Percentiles rank a stretch among this genome's conserved stretches.
Evolutionary conservation across 2,329 filamentous ascomycete genomes (phyloP).

Genomic region (Trichoderma hamatum): DNA sequence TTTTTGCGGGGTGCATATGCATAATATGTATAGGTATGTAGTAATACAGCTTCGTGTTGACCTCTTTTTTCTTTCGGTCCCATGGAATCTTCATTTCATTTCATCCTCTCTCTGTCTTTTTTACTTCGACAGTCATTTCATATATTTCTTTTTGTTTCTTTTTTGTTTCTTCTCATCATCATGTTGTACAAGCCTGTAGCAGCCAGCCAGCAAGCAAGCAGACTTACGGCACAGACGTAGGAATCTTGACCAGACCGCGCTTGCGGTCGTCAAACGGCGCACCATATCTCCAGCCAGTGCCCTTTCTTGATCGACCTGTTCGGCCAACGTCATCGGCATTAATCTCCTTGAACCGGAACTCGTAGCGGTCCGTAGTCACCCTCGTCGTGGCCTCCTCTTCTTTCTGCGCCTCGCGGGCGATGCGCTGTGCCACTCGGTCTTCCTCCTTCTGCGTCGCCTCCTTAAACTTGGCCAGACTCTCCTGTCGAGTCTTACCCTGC

Average conservation of each 20-base stretch:
- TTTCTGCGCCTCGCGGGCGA: conserved; percentile 39
- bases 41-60: conserved; percentile 8
- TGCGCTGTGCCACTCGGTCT: conserved; percentile 42
- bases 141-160: background rate
- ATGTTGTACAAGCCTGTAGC: background rate
- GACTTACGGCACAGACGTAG: conserved; percentile 58
- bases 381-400: conserved; percentile 48
- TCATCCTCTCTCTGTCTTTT: background rate
- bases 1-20: background rate
- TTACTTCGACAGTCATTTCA: background rate
- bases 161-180: background rate
- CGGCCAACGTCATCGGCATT: conserved; percentile 60
- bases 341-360: conserved; percentile 65
- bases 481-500: conserved; percentile 41
- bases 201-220: background rate
- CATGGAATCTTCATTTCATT: background rate
- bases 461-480: conserved; percentile 48
- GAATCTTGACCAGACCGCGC: conserved; percentile 68
- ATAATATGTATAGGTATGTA: conserved; percentile 3
- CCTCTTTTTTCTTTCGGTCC: background rate
- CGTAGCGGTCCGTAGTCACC: conserved; percentile 56
- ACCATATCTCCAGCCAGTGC: conserved; percentile 66
- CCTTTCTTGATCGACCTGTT: conserved; percentile 54
- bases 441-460: conserved; percentile 49
- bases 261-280: conserved; percentile 64